phyloP scores from a whole-genome alignment of 305 asterid genomes.

The Plantago rigida region DNA sequence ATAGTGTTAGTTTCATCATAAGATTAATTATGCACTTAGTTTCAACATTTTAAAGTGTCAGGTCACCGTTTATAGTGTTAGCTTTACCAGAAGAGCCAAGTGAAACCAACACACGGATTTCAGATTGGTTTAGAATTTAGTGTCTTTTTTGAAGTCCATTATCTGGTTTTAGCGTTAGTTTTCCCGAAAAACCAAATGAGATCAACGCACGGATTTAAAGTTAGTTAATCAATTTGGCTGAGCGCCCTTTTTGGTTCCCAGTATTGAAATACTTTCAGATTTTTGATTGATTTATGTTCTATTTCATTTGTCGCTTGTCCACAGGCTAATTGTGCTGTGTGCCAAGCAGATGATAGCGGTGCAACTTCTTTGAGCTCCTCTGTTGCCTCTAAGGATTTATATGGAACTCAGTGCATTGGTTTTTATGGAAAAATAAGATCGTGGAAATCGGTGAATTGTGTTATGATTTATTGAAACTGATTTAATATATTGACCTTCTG shows the following conservation, averaged over 20 bases:
- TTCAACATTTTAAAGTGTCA: too few relatives aligned
- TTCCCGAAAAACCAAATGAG: too few relatives aligned
- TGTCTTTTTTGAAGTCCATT: too few relatives aligned
- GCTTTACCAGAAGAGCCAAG: too few relatives aligned
- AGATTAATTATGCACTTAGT: too few relatives aligned
- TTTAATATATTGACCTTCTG: conserved; percentile 17
- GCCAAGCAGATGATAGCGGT: conserved; percentile 89
- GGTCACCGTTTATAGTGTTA: too few relatives aligned
- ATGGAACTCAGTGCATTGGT: conserved; percentile 88
- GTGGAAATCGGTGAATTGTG: conserved; percentile 84
- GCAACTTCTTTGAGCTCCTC: conserved; percentile 83
- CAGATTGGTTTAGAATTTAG: too few relatives aligned
- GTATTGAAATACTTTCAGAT: conserved; percentile 17
- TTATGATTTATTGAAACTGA: conserved; percentile 21
- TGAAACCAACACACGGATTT: too few relatives aligned
- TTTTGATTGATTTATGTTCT: conserved; percentile 17
- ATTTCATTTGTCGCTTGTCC: conserved; percentile 21
- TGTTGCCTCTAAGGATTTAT: conserved; percentile 73
- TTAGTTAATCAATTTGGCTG: too few relatives aligned
- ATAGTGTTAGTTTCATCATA: too few relatives aligned
- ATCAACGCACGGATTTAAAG: too few relatives aligned
- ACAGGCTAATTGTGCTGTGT: conserved; percentile 94
- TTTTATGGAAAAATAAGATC: conserved; percentile 95
- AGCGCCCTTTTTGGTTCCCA: background rate
- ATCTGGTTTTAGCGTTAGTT: too few relatives aligned